Evolutionary conservation across 371 early-diverging fungal genomes (phyloP).

Genomic region (Syncephalastrum monosporum): DNA sequence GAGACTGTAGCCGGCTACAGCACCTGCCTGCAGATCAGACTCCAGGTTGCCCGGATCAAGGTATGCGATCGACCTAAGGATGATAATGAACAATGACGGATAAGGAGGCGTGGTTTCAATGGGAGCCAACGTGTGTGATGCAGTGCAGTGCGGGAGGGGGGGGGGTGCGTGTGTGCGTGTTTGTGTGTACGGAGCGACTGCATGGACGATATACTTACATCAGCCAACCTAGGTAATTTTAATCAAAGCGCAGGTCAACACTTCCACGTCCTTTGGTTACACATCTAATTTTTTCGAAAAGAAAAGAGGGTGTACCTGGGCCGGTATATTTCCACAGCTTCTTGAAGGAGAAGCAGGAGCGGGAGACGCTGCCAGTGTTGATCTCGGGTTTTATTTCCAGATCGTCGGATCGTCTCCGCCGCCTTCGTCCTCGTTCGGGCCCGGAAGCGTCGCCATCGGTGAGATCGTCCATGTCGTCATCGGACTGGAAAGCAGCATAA

Average conservation of each 20-base stretch:
- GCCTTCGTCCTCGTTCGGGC: slow-evolving; percentile 2
- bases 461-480: neutral
- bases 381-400: slow-evolving; percentile 25
- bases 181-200: neutral
- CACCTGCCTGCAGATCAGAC: slow-evolving; percentile 70
- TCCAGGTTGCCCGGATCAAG: slow-evolving; percentile 78
- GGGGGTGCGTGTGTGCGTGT: too few species aligned
- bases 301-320: slow-evolving; percentile 36
- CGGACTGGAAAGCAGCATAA: neutral
- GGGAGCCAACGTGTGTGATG: too few species aligned
- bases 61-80: slow-evolving; percentile 67
- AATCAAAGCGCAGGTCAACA: neutral
- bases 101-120: neutral
- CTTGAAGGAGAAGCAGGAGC: slow-evolving; percentile 37
- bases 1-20: slow-evolving; percentile 63
- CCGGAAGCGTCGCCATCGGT: neutral
- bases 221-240: slow-evolving; percentile 33
- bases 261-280: neutral
- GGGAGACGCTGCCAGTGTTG: slow-evolving; percentile 27
- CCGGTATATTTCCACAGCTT: slow-evolving; percentile 53
- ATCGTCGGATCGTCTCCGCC: slow-evolving; percentile 3
- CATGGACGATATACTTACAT: slow-evolving; percentile 26
- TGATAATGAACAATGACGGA: neutral
- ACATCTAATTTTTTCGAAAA: neutral
- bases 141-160: too few species aligned